phyloP scores from a whole-genome alignment of 1,284 basidiomycete species.

The Sanghuangporus baumii region DNA sequence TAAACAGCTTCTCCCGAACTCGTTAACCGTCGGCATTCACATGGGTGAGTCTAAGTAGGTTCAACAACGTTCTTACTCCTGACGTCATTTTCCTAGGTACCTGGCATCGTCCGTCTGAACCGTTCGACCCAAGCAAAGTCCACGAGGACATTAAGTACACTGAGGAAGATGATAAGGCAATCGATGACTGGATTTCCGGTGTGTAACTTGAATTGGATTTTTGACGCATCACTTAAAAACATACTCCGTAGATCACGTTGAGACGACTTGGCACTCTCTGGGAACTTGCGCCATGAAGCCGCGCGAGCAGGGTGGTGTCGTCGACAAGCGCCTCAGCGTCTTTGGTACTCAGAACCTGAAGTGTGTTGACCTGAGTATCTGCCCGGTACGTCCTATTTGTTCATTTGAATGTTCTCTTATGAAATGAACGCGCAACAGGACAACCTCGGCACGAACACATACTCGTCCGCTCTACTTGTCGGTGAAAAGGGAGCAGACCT shows the following conservation, averaged over 20 bases:
- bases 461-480: conserved; percentile 61
- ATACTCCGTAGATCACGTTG: conserved; percentile 48
- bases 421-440: conserved; percentile 34
- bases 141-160: conserved; percentile 61
- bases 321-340: conserved; percentile 67
- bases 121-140: conserved; percentile 50
- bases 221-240: background rate
- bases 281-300: conserved; percentile 70
- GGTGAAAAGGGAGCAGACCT: conserved; percentile 65
- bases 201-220: background rate
- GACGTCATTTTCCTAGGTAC: conserved; percentile 32
- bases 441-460: conserved; percentile 68
- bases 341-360: conserved; percentile 71
- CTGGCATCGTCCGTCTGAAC: conserved; percentile 54
- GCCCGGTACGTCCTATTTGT: conserved; percentile 40
- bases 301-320: conserved; percentile 69
- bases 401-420: background rate
- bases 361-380: conserved; percentile 61
- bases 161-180: conserved; percentile 61
- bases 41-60: conserved; percentile 40
- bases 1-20: conserved; percentile 53
- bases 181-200: conserved; percentile 60
- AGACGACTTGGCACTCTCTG: conserved; percentile 72
- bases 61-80: conserved; percentile 14
- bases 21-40: conserved; percentile 63